These are phyloP conservation scores for Protomyces inouyei DNA, from an alignment of 1,139 yeast genomes.

Conservation along the genomic window DNA sequence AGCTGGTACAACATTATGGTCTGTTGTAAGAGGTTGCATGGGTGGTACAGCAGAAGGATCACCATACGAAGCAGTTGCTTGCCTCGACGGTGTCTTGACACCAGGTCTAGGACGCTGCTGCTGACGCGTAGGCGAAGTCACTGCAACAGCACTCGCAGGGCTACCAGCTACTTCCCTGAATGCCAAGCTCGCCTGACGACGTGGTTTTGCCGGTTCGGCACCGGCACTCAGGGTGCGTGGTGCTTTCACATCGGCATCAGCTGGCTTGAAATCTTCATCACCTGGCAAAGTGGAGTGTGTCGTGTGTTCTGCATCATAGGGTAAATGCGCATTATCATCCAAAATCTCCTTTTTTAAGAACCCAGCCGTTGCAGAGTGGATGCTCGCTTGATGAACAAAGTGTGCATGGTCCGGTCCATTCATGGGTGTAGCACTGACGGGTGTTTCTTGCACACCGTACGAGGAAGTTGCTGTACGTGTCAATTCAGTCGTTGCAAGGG, in stretches of 20 bases:
- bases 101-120: background rate
- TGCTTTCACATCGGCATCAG: constrained; percentile 2
- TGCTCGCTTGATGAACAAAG: constrained; percentile 11
- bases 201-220: background rate
- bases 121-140: background rate
- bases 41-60: constrained; percentile 7
- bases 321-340: constrained; percentile 19
- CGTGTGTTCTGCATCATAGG: constrained; percentile 10
- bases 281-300: constrained; percentile 20
- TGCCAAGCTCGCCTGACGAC: constrained; percentile 17
- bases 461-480: constrained; percentile 15
- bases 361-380: constrained; percentile 12
- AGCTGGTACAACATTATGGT: background rate
- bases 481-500: background rate
- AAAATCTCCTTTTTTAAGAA: constrained; percentile 16
- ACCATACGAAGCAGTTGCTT: constrained; percentile 24
- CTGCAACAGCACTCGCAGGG: constrained; percentile 1
- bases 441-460: constrained; percentile 4
- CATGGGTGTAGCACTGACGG: background rate
- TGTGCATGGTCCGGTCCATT: constrained; percentile 9
- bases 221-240: constrained; percentile 4
- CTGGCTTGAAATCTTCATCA: constrained; percentile 19
- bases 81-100: constrained; percentile 11
- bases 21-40: constrained; percentile 5
- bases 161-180: constrained; percentile 21